Percentiles rank a stretch among this genome's conserved stretches.
These are phyloP conservation scores for Entomortierella lignicola DNA, from an alignment of 192 early-diverging fungal genomes.

Conservation along the genomic window DNA sequence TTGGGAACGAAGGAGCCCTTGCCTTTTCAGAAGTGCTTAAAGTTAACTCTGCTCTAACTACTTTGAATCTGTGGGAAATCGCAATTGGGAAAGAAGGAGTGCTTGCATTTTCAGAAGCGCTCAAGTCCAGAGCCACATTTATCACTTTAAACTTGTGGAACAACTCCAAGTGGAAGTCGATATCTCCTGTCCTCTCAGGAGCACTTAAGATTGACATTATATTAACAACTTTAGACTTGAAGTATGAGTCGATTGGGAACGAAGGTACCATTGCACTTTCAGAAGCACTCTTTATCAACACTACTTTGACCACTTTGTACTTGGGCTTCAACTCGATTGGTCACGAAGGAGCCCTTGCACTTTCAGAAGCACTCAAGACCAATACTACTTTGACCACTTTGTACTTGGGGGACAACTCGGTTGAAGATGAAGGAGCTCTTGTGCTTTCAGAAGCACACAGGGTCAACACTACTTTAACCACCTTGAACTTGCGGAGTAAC, in stretches of 20 bases:
- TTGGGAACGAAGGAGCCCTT: no score
- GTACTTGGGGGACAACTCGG: background rate
- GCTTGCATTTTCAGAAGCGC: background rate
- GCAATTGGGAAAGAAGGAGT: background rate
- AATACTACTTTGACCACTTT: background rate
- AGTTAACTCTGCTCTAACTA: background rate
- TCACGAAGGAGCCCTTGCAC: background rate
- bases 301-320: constrained; percentile 6
- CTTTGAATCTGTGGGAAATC: background rate
- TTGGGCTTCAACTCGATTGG: constrained; percentile 6
- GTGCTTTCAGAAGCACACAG: background rate
- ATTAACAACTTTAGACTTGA: constrained; percentile 16
- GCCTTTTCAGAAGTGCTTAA: background rate
- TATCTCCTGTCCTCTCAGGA: background rate
- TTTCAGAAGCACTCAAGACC: constrained; percentile 11
- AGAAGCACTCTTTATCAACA: background rate
- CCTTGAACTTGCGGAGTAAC: background rate
- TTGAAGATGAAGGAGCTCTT: background rate
- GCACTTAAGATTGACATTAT: constrained; percentile 3
- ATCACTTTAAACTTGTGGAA: background rate
- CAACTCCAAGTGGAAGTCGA: background rate
- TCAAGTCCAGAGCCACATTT: background rate
- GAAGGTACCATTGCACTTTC: background rate
- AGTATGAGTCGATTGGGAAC: background rate
- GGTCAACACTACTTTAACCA: no score